Evolutionary conservation across 2,329 filamentous ascomycete genomes (phyloP), one percentile per base, ranked within the genome.

Genomic region (Penicillium corylophilum): DNA sequence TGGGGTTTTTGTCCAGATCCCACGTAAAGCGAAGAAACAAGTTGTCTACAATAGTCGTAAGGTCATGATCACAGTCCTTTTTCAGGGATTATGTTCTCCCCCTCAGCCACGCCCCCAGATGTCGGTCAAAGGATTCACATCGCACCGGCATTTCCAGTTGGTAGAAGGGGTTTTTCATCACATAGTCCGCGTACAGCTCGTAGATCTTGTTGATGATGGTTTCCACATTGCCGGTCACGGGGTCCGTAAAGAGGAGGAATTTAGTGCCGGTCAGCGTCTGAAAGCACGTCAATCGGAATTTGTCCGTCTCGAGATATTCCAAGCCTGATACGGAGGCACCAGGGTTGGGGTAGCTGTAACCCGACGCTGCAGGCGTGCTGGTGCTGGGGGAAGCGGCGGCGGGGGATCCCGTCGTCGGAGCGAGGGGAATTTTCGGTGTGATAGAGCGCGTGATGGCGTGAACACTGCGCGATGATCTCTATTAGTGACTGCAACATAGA

Each of bases 121-220:
- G 90, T 63, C 92, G 81, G 71, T 99, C 94, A 76, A 96, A 99
- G 63, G 90, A 88, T 68, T 97, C 94, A 74, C 94, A 96, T 55
- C 94, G 82, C 48, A 99, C 85, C 6, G 94, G 94, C 92, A 97
- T 99, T 77, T 99, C 94, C 51, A 96, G 80, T 67, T 94, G 92
- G 75, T 97, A 97, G 69, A 99, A 99, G 1, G 94, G 94, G 72
- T 99, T 99, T 80, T 97, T 99, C 90, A 96, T 97, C 62, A 99
- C 94, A 71, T 90, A 97, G 73, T 99, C 94, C 45, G 90, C 83
- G 76, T 97, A 99, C 46, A 97, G 76, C 71, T 97, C 94, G 71
- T 99, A 97, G 64, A 96, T 87, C 71, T 85, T 88, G 68, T 85
- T 82, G 62, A 96, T 86, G 40, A 93, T 87, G 12, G 84, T 80